Percentiles rank a stretch among this genome's conserved stretches.
phyloP scores from a whole-genome alignment of 2,329 filamentous ascomycete species.

The Cercospora zeina region DNA sequence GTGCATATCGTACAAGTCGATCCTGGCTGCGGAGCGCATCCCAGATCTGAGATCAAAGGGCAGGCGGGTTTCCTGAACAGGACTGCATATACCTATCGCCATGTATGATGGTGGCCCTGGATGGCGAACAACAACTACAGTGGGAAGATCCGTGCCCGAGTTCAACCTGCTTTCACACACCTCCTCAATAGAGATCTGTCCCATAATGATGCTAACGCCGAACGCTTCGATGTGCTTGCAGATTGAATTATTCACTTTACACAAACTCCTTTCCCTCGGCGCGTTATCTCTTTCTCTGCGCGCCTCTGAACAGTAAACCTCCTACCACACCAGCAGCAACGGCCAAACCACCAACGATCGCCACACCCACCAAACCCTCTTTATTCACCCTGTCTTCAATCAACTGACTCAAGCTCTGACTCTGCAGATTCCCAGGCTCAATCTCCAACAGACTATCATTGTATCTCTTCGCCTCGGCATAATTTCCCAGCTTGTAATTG shows the following conservation, averaged over 20 bases:
- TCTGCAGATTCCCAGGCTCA: conserved; percentile 89
- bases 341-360: conserved; percentile 89
- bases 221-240: conserved; percentile 14
- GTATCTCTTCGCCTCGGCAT: conserved; percentile 88
- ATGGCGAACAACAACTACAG: no score
- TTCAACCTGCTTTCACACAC: conserved; percentile 8
- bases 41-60: not conserved
- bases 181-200: conserved; percentile 7
- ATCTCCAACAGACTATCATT: conserved; percentile 90
- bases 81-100: no score
- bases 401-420: conserved; percentile 76
- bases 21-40: not conserved
- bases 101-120: no score
- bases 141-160: not conserved
- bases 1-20: not conserved
- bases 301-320: conserved; percentile 77
- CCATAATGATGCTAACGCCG: conserved; percentile 9
- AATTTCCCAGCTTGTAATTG: conserved; percentile 98
- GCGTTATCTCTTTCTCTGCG: conserved; percentile 43
- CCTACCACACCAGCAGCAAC: conserved; percentile 92
- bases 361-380: conserved; percentile 90
- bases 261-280: not conserved
- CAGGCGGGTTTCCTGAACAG: not conserved
- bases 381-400: conserved; percentile 96
- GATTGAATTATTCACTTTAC: not conserved